phyloP scores from a whole-genome alignment of 306 rosid genomes.

The Quercus alba region DNA sequence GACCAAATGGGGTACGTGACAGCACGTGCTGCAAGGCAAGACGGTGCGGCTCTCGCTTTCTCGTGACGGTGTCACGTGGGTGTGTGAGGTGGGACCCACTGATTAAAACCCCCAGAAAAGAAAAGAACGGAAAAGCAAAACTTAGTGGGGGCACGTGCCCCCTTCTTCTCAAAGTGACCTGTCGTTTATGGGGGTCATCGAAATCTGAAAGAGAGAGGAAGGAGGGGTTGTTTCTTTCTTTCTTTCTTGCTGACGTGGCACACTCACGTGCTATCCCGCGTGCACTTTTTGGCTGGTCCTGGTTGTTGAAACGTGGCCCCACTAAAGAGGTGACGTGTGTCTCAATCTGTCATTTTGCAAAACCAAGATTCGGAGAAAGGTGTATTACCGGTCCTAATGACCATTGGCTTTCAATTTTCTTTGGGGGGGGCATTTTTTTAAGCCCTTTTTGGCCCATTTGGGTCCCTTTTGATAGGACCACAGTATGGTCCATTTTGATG shows the following conservation, averaged over 20 bases:
- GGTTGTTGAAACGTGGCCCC: constrained; percentile 32
- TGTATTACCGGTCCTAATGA: too few relatives aligned
- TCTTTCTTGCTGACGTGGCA: constrained; percentile 34
- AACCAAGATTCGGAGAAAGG: neutral
- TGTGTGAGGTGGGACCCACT: constrained; percentile 47
- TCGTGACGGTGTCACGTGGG: constrained; percentile 93
- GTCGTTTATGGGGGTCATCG: constrained; percentile 66
- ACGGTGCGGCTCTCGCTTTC: constrained; percentile 47
- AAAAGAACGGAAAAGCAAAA: neutral
- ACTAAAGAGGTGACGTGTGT: constrained; percentile 41
- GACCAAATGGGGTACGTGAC: constrained; percentile 25
- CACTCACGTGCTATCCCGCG: constrained; percentile 52
- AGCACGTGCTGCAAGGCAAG: constrained; percentile 51
- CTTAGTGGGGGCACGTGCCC: constrained; percentile 74
- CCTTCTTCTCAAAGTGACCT: constrained; percentile 48
- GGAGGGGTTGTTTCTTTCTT: neutral
- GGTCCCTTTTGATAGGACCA: too few relatives aligned
- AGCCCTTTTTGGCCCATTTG: too few relatives aligned
- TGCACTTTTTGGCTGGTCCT: constrained; percentile 23
- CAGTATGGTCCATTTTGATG: too few relatives aligned
- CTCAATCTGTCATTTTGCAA: constrained; percentile 11
- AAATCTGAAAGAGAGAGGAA: constrained; percentile 38
- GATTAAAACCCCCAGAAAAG: constrained; percentile 1
- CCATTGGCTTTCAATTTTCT: too few relatives aligned
- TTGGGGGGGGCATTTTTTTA: too few relatives aligned